Evolutionary conservation across 805 yeast species (phyloP).

Genomic region (Millerago galiae): DNA sequence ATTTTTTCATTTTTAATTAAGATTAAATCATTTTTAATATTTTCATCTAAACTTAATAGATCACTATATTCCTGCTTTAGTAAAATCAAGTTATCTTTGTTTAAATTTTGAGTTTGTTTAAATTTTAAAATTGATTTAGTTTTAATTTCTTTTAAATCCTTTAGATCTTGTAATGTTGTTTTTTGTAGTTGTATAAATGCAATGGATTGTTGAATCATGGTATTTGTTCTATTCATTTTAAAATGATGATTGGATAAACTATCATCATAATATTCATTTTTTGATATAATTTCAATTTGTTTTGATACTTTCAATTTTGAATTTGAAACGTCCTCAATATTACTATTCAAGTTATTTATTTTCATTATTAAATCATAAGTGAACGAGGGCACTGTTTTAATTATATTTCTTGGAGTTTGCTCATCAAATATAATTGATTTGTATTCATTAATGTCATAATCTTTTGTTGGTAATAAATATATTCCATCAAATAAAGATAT

Average conservation of each 20-base stretch:
- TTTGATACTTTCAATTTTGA: slow-evolving; percentile 14
- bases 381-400: slow-evolving; percentile 19
- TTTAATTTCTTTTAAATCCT: slow-evolving; percentile 7
- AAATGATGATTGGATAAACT: slow-evolving; percentile 9
- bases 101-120: neutral
- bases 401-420: slow-evolving; percentile 1
- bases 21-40: slow-evolving; percentile 12
- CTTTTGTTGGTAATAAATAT: slow-evolving; percentile 13
- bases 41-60: slow-evolving; percentile 9
- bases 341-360: slow-evolving; percentile 30
- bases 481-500: slow-evolving; percentile 28
- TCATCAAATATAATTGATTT: slow-evolving; percentile 3
- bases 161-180: slow-evolving; percentile 10
- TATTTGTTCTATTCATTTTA: slow-evolving; percentile 5
- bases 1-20: slow-evolving; percentile 17
- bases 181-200: slow-evolving; percentile 5
- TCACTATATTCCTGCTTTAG: slow-evolving; percentile 15
- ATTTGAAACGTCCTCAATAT: slow-evolving; percentile 28
- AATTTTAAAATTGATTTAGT: slow-evolving; percentile 3
- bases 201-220: slow-evolving; percentile 7
- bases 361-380: slow-evolving; percentile 37
- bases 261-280: slow-evolving; percentile 5
- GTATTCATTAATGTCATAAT: slow-evolving; percentile 9
- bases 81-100: neutral
- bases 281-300: slow-evolving; percentile 9